Base-by-base conservation (phyloP, 352 stramenopile genomes). In the Globisporangium carolinianum region DNA sequence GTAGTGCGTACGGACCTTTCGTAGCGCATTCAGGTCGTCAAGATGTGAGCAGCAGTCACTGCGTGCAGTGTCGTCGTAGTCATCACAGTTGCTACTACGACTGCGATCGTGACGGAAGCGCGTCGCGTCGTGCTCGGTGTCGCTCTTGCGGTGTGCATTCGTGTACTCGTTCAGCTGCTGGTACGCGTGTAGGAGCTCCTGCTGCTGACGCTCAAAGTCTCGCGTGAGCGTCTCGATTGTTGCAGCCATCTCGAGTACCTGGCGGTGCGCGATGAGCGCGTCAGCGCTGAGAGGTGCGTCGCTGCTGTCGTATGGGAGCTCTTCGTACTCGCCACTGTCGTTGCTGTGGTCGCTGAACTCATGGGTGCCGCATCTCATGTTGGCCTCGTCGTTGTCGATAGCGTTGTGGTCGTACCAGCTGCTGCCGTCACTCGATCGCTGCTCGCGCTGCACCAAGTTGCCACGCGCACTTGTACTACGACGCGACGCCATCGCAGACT, bases 211-310 rank as follows among this genome's bases (percentile, higher is more conserved):
- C 62, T 79, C 73, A 51, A 84, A 88, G 60, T 88, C 74, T 11
- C 69, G 64, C 49, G 70, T 75, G 64, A 88, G 74, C 46, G 78
- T 72, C 55, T 81, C 78, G 38, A 88, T 85, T 36, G 75, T 80
- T 45, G 53, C 49, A n/a, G 73, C 73, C 76, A 88, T 88, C 47
- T 73, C 72, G 15, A 88, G 66, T 57, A 88, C 76, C 59, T 88
- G 75, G 15, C 70, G 72, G 54, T 88, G 78, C 9, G 68, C 76
- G 32, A 82, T 68, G 36, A 80, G 57, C 45, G 75, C 67, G 18
- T 70, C 61, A 6, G 66, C 60, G 45, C 57, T 60, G 53, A 69
- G 36, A 46, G 11, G 5, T 14, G 11, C 41, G 6, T 14, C n/a
- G 7, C 61, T 36, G 17, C 61, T 36, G 0, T 43, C 41, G 4